These are phyloP conservation scores for Puccinia sorghi DNA, from an alignment of 1,284 basidiomycete species.

Conservation along the genomic window DNA sequence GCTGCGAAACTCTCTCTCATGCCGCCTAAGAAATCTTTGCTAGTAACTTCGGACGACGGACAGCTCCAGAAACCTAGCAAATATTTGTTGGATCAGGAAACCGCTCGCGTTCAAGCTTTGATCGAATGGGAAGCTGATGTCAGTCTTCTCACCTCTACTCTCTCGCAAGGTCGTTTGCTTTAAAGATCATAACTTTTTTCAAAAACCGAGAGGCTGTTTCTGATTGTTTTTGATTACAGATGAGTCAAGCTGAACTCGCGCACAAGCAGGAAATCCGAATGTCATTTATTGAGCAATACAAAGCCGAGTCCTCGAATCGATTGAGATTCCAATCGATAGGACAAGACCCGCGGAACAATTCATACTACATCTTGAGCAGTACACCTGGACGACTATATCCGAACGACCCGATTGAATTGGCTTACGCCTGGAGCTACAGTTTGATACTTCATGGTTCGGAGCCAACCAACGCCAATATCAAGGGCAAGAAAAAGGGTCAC, in stretches of 20 bases:
- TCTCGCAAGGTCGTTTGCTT: neutral
- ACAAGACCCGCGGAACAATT: constrained; percentile 35
- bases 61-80: constrained; percentile 22
- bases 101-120: constrained; percentile 30
- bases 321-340: constrained; percentile 47
- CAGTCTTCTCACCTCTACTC: constrained; percentile 6
- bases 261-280: constrained; percentile 36
- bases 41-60: neutral
- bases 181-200: no score
- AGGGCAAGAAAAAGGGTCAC: constrained; percentile 18
- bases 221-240: constrained; percentile 20
- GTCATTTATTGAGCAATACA: constrained; percentile 32
- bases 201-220: neutral
- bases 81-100: constrained; percentile 28
- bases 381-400: constrained; percentile 44
- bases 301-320: constrained; percentile 36
- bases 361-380: constrained; percentile 45
- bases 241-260: constrained; percentile 34
- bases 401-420: constrained; percentile 34
- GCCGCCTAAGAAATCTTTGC: constrained; percentile 46
- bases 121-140: constrained; percentile 46
- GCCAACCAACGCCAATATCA: constrained; percentile 16
- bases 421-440: constrained; percentile 48
- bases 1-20: constrained; percentile 22
- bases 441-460: constrained; percentile 48